Conservation (phyloP, 2,329 filamentous ascomycete species). For the Coleophoma cylindrospora region DNA sequence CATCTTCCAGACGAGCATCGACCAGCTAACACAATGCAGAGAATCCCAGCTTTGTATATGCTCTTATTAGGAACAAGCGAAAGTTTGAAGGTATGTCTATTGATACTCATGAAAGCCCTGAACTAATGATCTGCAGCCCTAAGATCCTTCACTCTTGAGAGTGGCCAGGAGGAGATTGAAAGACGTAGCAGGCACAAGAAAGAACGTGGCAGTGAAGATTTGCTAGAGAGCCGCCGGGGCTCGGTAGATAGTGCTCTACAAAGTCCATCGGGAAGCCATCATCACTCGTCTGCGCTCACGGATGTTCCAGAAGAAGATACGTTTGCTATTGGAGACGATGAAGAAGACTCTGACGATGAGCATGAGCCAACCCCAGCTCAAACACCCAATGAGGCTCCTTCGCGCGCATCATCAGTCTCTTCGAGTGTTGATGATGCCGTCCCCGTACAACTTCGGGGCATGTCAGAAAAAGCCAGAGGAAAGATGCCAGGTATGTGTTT, state of each 20-base stretch:
- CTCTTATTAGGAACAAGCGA: constrained; percentile 73
- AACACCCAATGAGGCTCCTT: constrained; percentile 58
- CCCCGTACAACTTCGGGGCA: constrained; percentile 77
- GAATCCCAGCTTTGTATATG: constrained; percentile 77
- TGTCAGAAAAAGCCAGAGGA: constrained; percentile 95
- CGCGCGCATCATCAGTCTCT: constrained; percentile 64
- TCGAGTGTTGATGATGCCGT: constrained; percentile 70
- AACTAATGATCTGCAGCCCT: constrained; percentile 42
- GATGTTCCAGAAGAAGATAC: constrained; percentile 76
- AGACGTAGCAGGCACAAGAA: constrained; percentile 68
- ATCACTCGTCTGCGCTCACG: constrained; percentile 51
- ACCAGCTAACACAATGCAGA: constrained; percentile 30
- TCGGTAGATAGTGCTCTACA: constrained; percentile 63
- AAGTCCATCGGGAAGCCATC: constrained; percentile 52
- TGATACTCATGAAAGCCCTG: background rate
- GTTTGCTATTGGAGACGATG: constrained; percentile 83
- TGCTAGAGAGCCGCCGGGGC: constrained; percentile 37
- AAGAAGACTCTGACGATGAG: constrained; percentile 50
- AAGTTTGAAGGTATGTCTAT: constrained; percentile 57
- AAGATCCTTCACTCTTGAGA: constrained; percentile 84
- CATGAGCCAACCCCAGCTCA: constrained; percentile 52
- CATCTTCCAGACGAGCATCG: background rate
- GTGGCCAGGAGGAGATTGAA: constrained; percentile 86
- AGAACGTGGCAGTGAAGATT: constrained; percentile 49
- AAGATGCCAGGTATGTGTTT: constrained; percentile 65